Percentiles rank a stretch among this genome's conserved stretches.
Conservation (phyloP, 345 rosid genomes). For the Aethionema arabicum region DNA sequence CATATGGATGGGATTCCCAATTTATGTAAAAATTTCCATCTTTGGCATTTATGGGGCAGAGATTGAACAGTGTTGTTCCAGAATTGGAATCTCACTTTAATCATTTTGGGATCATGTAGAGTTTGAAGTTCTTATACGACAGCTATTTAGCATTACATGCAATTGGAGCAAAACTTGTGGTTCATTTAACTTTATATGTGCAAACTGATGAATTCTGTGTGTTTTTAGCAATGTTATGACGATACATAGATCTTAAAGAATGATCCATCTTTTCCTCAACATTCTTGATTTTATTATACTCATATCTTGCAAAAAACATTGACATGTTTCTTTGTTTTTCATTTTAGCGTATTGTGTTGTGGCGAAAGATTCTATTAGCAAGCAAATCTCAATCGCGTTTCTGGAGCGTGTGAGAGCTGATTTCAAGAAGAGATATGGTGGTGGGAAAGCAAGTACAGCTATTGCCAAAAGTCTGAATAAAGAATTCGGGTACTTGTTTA, state of each 20-base stretch:
- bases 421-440: conserved; percentile 87
- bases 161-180: not conserved
- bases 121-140: not conserved
- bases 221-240: conserved; percentile 3
- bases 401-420: conserved; percentile 91
- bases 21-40: conserved; percentile 2
- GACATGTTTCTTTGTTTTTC: conserved; percentile 20
- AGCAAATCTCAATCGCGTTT: conserved; percentile 89
- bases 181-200: not conserved
- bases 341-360: conserved; percentile 87
- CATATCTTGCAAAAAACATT: conserved; percentile 9
- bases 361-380: conserved; percentile 87
- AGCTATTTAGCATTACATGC: not conserved
- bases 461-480: conserved; percentile 87
- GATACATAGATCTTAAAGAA: not conserved
- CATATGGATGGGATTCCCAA: not conserved
- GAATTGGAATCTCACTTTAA: not conserved
- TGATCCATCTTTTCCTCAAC: not conserved
- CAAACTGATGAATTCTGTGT: conserved; percentile 5
- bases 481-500: conserved; percentile 74
- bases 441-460: conserved; percentile 96
- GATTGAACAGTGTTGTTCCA: not conserved
- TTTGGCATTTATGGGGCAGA: conserved; percentile 9
- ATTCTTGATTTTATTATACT: conserved; percentile 1
- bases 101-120: not conserved